Base-by-base conservation (phyloP, 2,329 filamentous ascomycete genomes). In the Thelonectria blattea region DNA sequence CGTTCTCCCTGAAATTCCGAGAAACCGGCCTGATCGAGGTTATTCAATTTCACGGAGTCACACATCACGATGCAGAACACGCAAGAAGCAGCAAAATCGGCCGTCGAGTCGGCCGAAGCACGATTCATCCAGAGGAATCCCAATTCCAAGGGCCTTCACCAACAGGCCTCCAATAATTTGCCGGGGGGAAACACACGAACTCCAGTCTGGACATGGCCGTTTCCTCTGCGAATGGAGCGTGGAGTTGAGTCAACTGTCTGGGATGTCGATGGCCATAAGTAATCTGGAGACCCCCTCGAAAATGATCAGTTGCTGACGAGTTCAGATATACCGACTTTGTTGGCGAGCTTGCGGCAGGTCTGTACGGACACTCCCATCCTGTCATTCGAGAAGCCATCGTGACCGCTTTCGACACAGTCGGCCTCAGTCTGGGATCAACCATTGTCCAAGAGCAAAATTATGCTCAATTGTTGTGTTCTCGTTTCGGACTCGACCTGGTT, bases 301-400 rank as follows among this genome's bases (percentile, higher is more conserved):
- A 3, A 17, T 10, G 39, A 9, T 30, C 39, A 42, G 9, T 10
- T 5, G 9, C 39, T 42, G 17, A 42, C 39, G 17, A 42, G 14
- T 20, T 15, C 9, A 68, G 65, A 52, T 71, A 87, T 68, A 70
- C 79, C n/a, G 86, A 89, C 67, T 78, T 88, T 15, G 73, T 87
- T 1, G 81, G 82, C 42, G 86, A 89, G 68, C 83, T 83, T 64
- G 84, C 83, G 2, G 86, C 86, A 1, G 85, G 83, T 1, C 75
- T 89, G 5, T 88, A 83, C 68, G 86, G 87, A 0, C 86, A 89
- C 73, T 85, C 81, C 1, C 77, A 88, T 53, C 79, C 81, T 0
- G 64, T 73, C 1, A 82, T 89, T 56, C 69, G 75, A 2, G 59
- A 74, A 2, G 79, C 85, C 0, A 73, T 88, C 10, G 50, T 72